Evolutionary conservation across 73 alveolate species (phyloP), one percentile per base, ranked within the genome.

Genomic region (Paramecium primaurelia): DNA sequence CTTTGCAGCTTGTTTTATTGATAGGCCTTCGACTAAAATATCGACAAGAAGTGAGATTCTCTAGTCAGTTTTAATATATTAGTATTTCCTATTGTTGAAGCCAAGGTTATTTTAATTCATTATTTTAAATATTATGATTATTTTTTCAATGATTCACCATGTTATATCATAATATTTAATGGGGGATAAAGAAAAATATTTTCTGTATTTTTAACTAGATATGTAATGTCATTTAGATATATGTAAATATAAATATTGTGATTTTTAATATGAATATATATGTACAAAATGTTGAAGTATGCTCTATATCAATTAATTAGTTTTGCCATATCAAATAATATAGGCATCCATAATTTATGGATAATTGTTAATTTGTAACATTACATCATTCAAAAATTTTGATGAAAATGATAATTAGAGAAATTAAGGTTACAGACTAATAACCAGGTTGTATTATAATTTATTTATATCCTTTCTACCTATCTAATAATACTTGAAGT

Each of bases 1-100:
- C 49, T 87, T 64, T 38, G 93, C 93, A 26, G 93, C 93, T 32
- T 32, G 69, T 22, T 64, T 59, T 20, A 87, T 54, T 6, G 88
- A 59, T 40, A 60, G 36, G 25, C 73, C 44, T 11, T 87, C 86
- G 2, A 68, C 9, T 22, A 87, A 64, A 36, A 87, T 86, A 16
- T 87, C 73, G 1, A 32, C 44, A 6, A 87, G 32, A 8, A 87
- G 60, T 10, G 64, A 34, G 4, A 75, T 75, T 38, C 88, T 75
- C 20, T 75, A 32, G 12, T n/a, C 60, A 11, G 49, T 37, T 37
- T 45, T 75, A 6, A 75, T 75, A 14, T 14, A 14, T 32, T 68
- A 12, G 16, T 68, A 68, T 34, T 68, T 68, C 30, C 84, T 68
- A 32, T 68, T 68, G 69, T 54, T 18, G 9, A 54, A 25, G 69